These are phyloP conservation scores for Cyclospora cayetanensis DNA, from an alignment of 169 alveolate species.

Conservation along the genomic window DNA sequence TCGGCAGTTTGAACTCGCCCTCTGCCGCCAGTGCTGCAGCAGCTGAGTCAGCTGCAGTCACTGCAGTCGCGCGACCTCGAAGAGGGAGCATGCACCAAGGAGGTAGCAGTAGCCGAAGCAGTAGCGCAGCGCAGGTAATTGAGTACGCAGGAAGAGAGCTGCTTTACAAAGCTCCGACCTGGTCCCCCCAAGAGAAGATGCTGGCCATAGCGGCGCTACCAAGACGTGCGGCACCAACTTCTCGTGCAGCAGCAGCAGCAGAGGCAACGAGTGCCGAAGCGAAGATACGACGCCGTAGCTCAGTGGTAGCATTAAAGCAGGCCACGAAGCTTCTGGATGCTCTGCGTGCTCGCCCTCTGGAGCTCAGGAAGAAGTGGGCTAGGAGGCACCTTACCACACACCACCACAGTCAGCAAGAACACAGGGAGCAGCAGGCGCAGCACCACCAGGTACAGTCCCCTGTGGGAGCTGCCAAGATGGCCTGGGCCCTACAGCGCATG, in stretches of 20 bases:
- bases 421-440: not conserved
- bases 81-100: conserved; percentile 51
- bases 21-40: conserved; percentile 12
- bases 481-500: not conserved
- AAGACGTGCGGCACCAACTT: not conserved
- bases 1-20: not conserved
- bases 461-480: not conserved
- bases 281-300: too few relatives aligned
- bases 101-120: conserved; percentile 61
- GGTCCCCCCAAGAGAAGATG: conserved; percentile 10
- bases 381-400: too few relatives aligned
- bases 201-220: not conserved
- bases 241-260: conserved; percentile 38
- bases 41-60: not conserved
- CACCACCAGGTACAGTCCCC: not conserved
- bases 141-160: conserved; percentile 59
- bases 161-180: conserved; percentile 18
- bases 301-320: too few relatives aligned
- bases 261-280: too few relatives aligned
- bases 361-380: too few relatives aligned
- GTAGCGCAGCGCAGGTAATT: conserved; percentile 13
- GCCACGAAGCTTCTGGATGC: too few relatives aligned
- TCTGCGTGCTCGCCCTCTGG: too few relatives aligned
- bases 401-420: conserved; percentile 37
- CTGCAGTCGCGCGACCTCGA: not conserved